A percentile compares a stretch with the other conserved stretches of the same genome.
phyloP scores from a whole-genome alignment of 306 rosid genomes.

The Fragaria iinumae region DNA sequence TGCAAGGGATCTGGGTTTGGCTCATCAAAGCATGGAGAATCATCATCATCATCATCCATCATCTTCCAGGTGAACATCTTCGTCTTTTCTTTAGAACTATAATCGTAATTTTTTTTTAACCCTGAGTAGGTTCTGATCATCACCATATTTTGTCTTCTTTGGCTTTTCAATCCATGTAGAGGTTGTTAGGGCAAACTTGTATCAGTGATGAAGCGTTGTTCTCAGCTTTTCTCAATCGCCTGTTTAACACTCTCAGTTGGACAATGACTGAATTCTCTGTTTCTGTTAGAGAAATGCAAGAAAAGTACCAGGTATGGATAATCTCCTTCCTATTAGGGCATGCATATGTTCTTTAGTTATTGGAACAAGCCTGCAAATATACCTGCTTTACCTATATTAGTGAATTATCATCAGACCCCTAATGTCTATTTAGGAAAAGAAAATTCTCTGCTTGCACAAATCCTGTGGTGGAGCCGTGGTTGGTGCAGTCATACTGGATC shows the following conservation, averaged over 20 bases:
- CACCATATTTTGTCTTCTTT: conserved; percentile 2
- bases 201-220: conserved; percentile 64
- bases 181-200: conserved; percentile 82
- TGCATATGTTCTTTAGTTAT: not conserved
- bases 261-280: conserved; percentile 97
- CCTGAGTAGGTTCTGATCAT: conserved; percentile 30
- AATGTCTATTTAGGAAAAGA: not conserved
- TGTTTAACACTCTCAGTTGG: conserved; percentile 96
- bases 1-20: conserved; percentile 96
- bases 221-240: conserved; percentile 92
- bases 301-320: conserved; percentile 65
- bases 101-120: conserved; percentile 2
- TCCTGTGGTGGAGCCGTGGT: not conserved
- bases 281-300: conserved; percentile 95
- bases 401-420: not conserved
- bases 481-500: not conserved
- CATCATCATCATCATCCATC: conserved; percentile 68
- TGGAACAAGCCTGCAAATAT: not conserved
- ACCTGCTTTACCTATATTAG: not conserved
- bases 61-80: conserved; percentile 65
- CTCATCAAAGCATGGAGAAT: conserved; percentile 86
- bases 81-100: not conserved
- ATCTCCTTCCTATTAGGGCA: conserved; percentile 1
- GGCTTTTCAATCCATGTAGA: conserved; percentile 49
- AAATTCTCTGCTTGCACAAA: not conserved